Conservation (phyloP, 441 rosid species). For the Populus hybrid region DNA sequence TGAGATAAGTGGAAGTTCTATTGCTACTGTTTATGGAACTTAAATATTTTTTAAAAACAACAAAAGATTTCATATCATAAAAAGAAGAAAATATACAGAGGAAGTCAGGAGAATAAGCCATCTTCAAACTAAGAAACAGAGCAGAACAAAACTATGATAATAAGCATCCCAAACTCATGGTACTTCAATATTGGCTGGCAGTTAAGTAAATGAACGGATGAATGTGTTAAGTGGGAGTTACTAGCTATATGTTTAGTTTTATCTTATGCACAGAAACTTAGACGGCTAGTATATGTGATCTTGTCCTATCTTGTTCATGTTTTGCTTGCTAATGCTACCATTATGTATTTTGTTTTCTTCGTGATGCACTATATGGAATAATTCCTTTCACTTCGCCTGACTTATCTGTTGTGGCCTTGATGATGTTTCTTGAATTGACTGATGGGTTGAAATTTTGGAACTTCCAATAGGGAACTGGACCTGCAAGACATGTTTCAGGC, state of each 20-base stretch:
- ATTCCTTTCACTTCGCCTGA: neutral
- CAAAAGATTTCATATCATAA: neutral
- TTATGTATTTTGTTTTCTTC: neutral
- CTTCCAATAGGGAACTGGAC: constrained; percentile 46
- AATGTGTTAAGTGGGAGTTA: neutral
- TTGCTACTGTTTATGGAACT: neutral
- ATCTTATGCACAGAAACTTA: neutral
- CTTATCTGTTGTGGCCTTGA: neutral
- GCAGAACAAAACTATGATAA: neutral
- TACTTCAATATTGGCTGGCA: neutral
- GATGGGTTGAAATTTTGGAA: constrained; percentile 14
- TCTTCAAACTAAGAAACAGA: neutral
- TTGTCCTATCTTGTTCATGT: neutral
- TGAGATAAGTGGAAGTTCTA: neutral
- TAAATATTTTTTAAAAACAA: neutral
- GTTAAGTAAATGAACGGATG: neutral
- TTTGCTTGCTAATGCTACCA: neutral
- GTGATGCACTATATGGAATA: neutral
- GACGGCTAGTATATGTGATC: neutral
- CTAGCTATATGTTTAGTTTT: neutral
- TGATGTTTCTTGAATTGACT: constrained; percentile 19
- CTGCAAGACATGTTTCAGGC: constrained; percentile 37
- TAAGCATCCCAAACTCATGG: neutral
- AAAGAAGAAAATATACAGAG: neutral
- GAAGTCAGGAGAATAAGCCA: neutral